These are phyloP conservation scores for Cystofilobasidium macerans DNA, from an alignment of 768 basidiomycete species.

Conservation along the genomic window DNA sequence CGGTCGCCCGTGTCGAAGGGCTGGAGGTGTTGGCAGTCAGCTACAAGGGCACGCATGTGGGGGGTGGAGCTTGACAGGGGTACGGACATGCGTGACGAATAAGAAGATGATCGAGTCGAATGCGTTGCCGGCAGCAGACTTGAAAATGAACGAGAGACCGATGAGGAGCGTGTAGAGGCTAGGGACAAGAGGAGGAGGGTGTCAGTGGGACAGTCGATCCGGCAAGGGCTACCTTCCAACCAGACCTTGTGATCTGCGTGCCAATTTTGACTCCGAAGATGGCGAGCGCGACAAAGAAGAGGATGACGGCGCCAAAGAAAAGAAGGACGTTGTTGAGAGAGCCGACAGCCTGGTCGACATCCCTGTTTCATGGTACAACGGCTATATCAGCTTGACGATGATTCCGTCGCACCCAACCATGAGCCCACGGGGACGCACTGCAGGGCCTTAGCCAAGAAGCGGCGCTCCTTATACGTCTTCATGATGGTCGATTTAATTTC, in stretches of 20 bases:
- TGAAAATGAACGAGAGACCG: conserved; percentile 71
- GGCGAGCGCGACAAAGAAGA: conserved; percentile 62
- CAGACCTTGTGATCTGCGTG: conserved; percentile 39
- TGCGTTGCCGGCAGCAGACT: conserved; percentile 55
- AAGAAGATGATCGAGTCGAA: conserved; percentile 74
- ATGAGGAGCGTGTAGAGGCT: conserved; percentile 62
- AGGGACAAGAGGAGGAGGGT: too few species aligned
- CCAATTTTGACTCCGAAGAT: conserved; percentile 59
- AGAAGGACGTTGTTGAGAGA: conserved; percentile 57
- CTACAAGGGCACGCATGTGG: too few species aligned
- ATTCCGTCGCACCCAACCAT: too few species aligned
- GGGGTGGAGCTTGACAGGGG: too few species aligned
- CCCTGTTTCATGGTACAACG: conserved; percentile 30
- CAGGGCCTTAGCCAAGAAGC: conserved; percentile 63
- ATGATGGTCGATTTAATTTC: conserved; percentile 61
- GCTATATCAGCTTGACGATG: too few species aligned
- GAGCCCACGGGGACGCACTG: conserved; percentile 38
- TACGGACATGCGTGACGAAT: conserved; percentile 75
- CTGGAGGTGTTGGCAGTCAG: conserved; percentile 36
- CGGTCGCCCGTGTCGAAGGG: conserved; percentile 66
- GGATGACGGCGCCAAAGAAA: conserved; percentile 51
- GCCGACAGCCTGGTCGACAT: conserved; percentile 56
- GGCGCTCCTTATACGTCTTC: conserved; percentile 65
- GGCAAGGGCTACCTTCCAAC: too few species aligned
- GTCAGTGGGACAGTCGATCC: too few species aligned